Evolutionary conservation across 2,329 filamentous ascomycete genomes (phyloP).

Genomic region (Ilyonectria mors-panacis): DNA sequence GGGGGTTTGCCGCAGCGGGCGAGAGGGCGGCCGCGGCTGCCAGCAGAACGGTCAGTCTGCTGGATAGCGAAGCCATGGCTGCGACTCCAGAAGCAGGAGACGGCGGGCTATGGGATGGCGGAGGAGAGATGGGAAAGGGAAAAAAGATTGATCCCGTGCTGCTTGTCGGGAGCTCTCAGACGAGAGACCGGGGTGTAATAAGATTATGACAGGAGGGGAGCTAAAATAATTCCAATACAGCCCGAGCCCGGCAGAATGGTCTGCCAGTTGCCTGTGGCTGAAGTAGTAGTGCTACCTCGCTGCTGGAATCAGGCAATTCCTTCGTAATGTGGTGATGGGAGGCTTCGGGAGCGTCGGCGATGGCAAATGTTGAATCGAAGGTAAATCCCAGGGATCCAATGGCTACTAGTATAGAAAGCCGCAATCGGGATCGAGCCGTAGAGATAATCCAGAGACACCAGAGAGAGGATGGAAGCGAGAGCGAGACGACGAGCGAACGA

Average conservation of each 20-base stretch:
- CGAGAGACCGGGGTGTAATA: not conserved
- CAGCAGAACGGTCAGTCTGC: slow-evolving; percentile 45
- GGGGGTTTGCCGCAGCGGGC: slow-evolving; percentile 39
- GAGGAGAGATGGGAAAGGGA: slow-evolving; percentile 8
- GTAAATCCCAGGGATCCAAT: not conserved
- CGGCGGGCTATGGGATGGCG: slow-evolving; percentile 3
- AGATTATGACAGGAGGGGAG: not conserved
- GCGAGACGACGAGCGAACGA: not conserved
- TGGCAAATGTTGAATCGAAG: too few species aligned
- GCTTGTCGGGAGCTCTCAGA: not conserved
- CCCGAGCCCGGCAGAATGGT: not conserved
- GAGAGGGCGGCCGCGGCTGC: slow-evolving; percentile 42
- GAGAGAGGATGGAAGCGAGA: not conserved
- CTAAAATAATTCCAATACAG: not conserved
- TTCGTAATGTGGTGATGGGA: not conserved
- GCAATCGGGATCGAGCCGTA: not conserved
- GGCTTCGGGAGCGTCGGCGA: too few species aligned
- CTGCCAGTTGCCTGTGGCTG: not conserved
- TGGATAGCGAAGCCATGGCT: slow-evolving; percentile 43
- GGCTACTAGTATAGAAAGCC: not conserved
- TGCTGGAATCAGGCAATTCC: not conserved
- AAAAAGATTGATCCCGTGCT: slow-evolving; percentile 10
- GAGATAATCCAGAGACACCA: not conserved
- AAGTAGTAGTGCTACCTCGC: not conserved
- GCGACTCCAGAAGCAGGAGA: not conserved